Evolutionary conservation across 345 rosid species (phyloP).

Genomic region (Eucalyptus leucophloia): DNA sequence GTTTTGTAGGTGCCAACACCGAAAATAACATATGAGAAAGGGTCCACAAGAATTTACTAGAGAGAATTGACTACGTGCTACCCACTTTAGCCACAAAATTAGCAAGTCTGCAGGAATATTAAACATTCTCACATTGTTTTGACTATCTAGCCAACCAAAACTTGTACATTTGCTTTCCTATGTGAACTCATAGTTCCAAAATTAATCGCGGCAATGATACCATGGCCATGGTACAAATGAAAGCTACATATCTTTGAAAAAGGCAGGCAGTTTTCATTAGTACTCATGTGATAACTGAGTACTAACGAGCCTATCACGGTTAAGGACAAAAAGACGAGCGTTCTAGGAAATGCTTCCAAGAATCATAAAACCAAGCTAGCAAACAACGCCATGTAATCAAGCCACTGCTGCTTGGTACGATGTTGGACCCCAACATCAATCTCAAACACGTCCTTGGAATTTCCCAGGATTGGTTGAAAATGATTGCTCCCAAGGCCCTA

Average conservation of each 20-base stretch:
- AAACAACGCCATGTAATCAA: not conserved
- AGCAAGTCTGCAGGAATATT: not conserved
- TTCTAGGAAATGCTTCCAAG: not conserved
- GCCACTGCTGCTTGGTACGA: not conserved
- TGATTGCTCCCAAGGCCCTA: not conserved
- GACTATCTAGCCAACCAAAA: not conserved
- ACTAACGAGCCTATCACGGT: not conserved
- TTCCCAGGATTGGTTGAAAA: not conserved
- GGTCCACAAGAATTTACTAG: not conserved
- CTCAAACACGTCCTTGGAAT: not conserved
- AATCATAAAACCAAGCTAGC: not conserved
- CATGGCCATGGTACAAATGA: not conserved
- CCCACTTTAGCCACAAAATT: not conserved
- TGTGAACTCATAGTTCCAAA: not conserved
- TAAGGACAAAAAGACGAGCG: not conserved
- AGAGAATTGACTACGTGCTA: not conserved
- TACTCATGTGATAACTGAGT: not conserved
- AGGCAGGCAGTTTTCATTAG: not conserved
- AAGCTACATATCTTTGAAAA: not conserved
- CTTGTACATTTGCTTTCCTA: not conserved
- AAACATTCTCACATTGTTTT: not conserved
- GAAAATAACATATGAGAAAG: not conserved
- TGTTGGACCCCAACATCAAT: not conserved
- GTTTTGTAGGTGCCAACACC: not conserved
- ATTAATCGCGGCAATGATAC: not conserved